A percentile compares a stretch with the other conserved stretches of the same genome.
These are phyloP conservation scores for Tricholoma sp. DNA, from an alignment of 768 basidiomycete genomes.

Conservation along the genomic window DNA sequence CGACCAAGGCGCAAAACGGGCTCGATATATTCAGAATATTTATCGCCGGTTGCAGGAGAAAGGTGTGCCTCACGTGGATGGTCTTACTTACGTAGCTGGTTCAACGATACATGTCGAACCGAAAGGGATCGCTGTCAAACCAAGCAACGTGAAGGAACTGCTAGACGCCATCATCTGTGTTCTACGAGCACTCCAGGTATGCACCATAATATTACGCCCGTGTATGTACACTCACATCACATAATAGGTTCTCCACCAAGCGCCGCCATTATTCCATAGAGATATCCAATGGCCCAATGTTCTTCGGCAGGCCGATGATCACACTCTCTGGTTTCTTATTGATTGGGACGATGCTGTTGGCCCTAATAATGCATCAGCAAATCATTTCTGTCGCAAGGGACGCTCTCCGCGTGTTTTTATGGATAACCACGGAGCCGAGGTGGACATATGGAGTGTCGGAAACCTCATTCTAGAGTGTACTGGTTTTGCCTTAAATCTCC, in stretches of 20 bases:
- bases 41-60: too few relatives aligned
- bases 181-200: too few relatives aligned
- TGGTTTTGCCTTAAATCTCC: not conserved
- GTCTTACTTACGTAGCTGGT: too few relatives aligned
- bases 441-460: not conserved
- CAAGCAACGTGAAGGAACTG: too few relatives aligned
- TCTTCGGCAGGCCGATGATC: not conserved
- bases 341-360: not conserved
- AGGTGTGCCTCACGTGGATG: too few relatives aligned
- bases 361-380: not conserved
- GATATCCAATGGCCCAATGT: constrained; percentile 1
- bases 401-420: not conserved
- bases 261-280: not conserved
- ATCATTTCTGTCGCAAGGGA: not conserved
- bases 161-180: too few relatives aligned
- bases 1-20: not conserved
- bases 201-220: too few relatives aligned
- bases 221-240: not conserved
- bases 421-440: not conserved
- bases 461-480: not conserved
- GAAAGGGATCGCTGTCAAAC: too few relatives aligned
- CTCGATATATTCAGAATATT: too few relatives aligned
- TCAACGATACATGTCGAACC: too few relatives aligned
- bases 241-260: not conserved
- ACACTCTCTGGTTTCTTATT: not conserved